These are phyloP conservation scores for Oemleria cerasiformis DNA, from an alignment of 306 rosid species.

Conservation along the genomic window DNA sequence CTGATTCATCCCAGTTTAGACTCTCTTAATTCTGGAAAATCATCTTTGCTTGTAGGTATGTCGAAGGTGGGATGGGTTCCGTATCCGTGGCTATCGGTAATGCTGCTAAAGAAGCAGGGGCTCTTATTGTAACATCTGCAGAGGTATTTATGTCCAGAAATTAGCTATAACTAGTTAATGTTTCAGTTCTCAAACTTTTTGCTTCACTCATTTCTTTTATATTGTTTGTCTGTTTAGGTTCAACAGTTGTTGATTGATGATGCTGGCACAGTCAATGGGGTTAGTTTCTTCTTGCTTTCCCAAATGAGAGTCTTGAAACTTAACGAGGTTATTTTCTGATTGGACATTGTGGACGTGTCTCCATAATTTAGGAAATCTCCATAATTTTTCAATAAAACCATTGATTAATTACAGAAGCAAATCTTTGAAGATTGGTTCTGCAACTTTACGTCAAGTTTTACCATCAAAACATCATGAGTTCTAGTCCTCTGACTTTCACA, in stretches of 20 bases:
- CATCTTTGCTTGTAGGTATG: slow-evolving; percentile 52
- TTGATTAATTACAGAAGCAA: too few relatives aligned
- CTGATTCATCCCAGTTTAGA: neutral
- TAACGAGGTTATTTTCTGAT: slow-evolving; percentile 14
- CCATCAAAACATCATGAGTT: slow-evolving; percentile 1
- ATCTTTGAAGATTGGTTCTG: neutral
- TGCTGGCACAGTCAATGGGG: slow-evolving; percentile 72
- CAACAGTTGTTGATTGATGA: slow-evolving; percentile 63
- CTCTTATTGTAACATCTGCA: slow-evolving; percentile 60
- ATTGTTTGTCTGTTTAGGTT: slow-evolving; percentile 44
- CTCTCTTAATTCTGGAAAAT: neutral
- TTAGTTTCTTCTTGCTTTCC: slow-evolving; percentile 48
- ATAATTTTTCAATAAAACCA: too few relatives aligned
- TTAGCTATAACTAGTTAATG: neutral
- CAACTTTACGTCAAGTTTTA: neutral
- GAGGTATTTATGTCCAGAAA: slow-evolving; percentile 52
- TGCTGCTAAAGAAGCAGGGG: slow-evolving; percentile 85
- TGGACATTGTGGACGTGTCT: slow-evolving; percentile 24
- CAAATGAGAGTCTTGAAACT: slow-evolving; percentile 30
- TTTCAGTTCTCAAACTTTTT: slow-evolving; percentile 8
- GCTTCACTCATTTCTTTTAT: neutral
- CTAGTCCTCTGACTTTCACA: neutral
- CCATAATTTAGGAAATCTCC: neutral
- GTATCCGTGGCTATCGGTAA: slow-evolving; percentile 75
- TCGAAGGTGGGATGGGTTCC: slow-evolving; percentile 99